Evolutionary conservation across 2,329 filamentous ascomycete species (phyloP), one percentile per base, ranked within the genome.

Genomic region (Sclerotinia trifoliorum): DNA sequence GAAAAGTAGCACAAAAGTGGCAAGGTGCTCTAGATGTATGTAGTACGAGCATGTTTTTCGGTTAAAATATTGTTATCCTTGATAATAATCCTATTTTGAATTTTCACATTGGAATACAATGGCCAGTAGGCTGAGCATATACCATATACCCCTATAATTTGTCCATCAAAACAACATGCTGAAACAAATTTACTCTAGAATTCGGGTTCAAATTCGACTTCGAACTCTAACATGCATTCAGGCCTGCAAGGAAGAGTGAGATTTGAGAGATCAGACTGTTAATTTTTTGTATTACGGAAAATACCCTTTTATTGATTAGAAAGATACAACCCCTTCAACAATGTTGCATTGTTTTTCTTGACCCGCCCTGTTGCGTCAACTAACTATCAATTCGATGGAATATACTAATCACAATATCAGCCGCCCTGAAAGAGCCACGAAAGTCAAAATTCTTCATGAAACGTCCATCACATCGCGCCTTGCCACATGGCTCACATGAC

Each of bases 401-500:
- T 55, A 21, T 32, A 19, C 52, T n/a, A 55, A 55, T 55, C 3
- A 13, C 26, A 35, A 6, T 55, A 32, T 55, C 39, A 55, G 32
- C 52, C 21, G 52, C n/a, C 29, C 52, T 21, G 52, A 35, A n/a
- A 55, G 29, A 55, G 52, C 52, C 29, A 55, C 52, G 21, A n/a
- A n/a, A 55, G 29, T 35, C 29, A 35, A 42, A 32, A 35, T 35
- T 21, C 21, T 55, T 55, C 19, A 35, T 55, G 52, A 55, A 55
- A 55, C 52, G 52, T 55, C 52, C n/a, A 42, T 55, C 29, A 55
- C 52, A 21, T 55, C 19, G 21, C 52, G 29, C 52, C 29, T n/a
- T 55, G 29, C 29, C 29, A 55, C 52, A 55, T 55, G 29, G 52
- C 52, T 55, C 29, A 55, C 52, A 55, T 55, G 29, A 32, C 52